These are phyloP conservation scores for Xylariomycetidae sp. DNA, from an alignment of 2,329 filamentous ascomycete genomes.

Conservation along the genomic window DNA sequence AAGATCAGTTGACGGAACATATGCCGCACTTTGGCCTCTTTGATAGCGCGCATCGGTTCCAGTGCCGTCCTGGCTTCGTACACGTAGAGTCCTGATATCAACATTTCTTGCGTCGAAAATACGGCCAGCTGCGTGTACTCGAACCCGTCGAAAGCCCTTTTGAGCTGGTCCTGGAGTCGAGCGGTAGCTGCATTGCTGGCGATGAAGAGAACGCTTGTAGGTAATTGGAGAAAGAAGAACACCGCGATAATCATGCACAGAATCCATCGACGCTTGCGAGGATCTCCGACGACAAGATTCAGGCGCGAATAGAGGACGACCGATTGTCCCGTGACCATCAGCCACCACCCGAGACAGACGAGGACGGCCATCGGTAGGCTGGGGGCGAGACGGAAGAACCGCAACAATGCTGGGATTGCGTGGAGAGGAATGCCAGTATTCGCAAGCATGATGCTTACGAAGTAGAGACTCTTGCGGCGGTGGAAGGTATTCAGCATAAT, in stretches of 20 bases:
- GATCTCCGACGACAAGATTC: conserved; percentile 51
- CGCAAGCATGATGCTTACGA: conserved; percentile 34
- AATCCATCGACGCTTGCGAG: conserved; percentile 40
- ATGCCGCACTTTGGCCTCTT: conserved; percentile 16
- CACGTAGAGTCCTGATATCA: conserved; percentile 46
- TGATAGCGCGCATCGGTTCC: conserved; percentile 25
- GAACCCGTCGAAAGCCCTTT: conserved; percentile 13
- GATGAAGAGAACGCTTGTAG: conserved; percentile 43
- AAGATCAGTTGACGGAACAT: conserved; percentile 38
- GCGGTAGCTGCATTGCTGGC: conserved; percentile 4
- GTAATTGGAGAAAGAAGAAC: conserved; percentile 47
- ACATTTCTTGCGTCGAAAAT: conserved; percentile 40
- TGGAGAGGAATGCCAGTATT: conserved; percentile 17
- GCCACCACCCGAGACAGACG: conserved; percentile 47
- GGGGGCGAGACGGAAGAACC: conserved; percentile 12
- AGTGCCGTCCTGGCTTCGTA: conserved; percentile 39
- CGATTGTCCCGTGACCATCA: conserved; percentile 54
- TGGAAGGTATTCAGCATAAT: conserved; percentile 34
- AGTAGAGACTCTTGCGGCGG: conserved; percentile 35
- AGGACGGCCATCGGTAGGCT: conserved; percentile 10
- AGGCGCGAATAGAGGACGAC: conserved; percentile 56
- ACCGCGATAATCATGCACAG: conserved; percentile 54
- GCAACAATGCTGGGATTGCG: conserved; percentile 10
- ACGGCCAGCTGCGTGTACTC: conserved; percentile 36
- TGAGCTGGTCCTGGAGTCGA: background rate